Percentiles rank a stretch among this genome's conserved stretches.
phyloP scores from a whole-genome alignment of 2,329 filamentous ascomycete genomes.

The Dactylonectria estremocensis region DNA sequence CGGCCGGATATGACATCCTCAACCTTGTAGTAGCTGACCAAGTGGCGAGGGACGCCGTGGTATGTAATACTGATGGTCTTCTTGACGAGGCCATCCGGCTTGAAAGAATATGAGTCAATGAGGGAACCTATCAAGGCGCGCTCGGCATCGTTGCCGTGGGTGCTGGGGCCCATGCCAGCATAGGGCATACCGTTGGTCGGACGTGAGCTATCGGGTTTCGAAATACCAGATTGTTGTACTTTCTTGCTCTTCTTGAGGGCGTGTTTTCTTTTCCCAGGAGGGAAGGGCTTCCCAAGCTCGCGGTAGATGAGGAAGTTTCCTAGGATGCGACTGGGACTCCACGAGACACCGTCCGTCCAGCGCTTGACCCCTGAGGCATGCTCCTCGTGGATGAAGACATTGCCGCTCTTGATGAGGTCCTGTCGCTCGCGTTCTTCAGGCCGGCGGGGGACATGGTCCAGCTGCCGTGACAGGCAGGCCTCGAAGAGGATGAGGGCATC shows the following conservation, averaged over 20 bases:
- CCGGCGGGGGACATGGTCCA: conserved; percentile 84
- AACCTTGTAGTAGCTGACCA: conserved; percentile 91
- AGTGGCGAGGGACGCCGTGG: conserved; percentile 82
- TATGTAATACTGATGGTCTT: conserved; percentile 90
- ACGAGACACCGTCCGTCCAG: conserved; percentile 93
- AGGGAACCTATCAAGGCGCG: conserved; percentile 77
- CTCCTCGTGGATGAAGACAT: conserved; percentile 93
- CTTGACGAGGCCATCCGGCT: conserved; percentile 85
- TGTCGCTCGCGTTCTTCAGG: conserved; percentile 88
- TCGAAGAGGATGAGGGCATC: conserved; percentile 88
- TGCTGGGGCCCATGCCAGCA: conserved; percentile 33
- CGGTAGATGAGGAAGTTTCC: conserved; percentile 90
- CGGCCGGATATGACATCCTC: conserved; percentile 79
- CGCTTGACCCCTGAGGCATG: conserved; percentile 92
- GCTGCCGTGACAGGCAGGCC: conserved; percentile 78
- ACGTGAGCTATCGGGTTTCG: conserved; percentile 49
- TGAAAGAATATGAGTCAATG: conserved; percentile 92
- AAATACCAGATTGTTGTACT: conserved; percentile 49
- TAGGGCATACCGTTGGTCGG: conserved; percentile 37
- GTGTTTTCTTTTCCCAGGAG: conserved; percentile 87
- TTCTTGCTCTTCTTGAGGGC: conserved; percentile 79
- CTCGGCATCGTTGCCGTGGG: conserved; percentile 63
- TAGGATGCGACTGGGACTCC: conserved; percentile 90
- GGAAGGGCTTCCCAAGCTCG: conserved; percentile 83
- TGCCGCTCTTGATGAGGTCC: conserved; percentile 85